Evolutionary conservation across 495 filamentous ascomycete genomes (phyloP), one percentile per base, ranked within the genome.

Genomic region (Trichodelitschia bisporula): DNA sequence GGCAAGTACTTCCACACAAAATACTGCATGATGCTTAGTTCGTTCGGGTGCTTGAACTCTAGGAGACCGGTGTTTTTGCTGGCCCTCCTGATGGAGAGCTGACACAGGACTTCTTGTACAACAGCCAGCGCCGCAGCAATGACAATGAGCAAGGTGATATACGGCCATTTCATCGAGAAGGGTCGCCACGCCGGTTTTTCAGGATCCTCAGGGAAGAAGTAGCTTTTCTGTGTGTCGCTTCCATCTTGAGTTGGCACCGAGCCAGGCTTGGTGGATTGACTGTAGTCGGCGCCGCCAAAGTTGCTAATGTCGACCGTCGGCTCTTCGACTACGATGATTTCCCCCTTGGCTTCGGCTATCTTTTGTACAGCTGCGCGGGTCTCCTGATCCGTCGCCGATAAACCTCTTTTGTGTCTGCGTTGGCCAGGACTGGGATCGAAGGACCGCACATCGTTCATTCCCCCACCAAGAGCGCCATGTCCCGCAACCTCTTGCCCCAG

Each of bases 1-100:
- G 74, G 73, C 14, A 75, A 51, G 40, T 79, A 78, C 40, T 76
- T 77, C 58, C 76, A 66, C 25, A 59, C 50, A 38, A 77, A 74
- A 42, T 73, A 79, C 9, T 57, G 37, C 18, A 46, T 39, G 2
- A 57, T 37, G 3, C 55, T 48, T 4, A 79, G 49, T 11, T 49
- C 35, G 2, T 70, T 10, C 21, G n/a, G 60, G 0, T 43, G 38
- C 3, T 49, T 51, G 45, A 75, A 77, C n/a, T 42, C 40, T n/a
- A 57, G 37, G 26, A 56, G 33, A 11, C 57, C 58, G 11, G 40
- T 30, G 31, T 48, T 30, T 3, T 40, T 19, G 10, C 33, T 34
- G 11, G 36, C 38, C 21, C 41, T 29, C 18, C 26, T 28, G 23
- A 39, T 40, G 1, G 69, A 71, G n/a, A 47, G 46, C 24, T 66